phyloP scores from a whole-genome alignment of 176 grass and related monocot species.

The Elymus sibiricus region DNA sequence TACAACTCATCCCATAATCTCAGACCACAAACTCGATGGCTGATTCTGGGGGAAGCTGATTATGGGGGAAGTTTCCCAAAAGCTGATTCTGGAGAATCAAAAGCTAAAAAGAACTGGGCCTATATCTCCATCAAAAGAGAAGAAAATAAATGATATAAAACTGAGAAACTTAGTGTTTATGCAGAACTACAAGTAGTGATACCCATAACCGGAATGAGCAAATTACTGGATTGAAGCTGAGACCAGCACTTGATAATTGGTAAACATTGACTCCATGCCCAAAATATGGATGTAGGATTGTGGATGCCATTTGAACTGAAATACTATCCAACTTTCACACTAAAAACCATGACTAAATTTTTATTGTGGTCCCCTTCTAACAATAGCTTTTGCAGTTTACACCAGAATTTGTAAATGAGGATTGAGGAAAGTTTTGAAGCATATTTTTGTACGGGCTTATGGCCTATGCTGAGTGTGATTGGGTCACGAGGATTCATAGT shows the following conservation, averaged over 20 bases:
- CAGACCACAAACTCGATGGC: no score
- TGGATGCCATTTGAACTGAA: background rate
- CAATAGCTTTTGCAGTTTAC: background rate
- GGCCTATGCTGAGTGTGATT: background rate
- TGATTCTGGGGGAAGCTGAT: no score
- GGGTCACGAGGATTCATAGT: background rate
- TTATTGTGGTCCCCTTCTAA: background rate
- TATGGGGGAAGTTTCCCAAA: no score
- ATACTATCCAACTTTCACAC: background rate
- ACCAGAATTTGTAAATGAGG: background rate
- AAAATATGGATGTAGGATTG: no score
- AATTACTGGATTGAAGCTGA: background rate
- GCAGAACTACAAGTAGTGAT: no score
- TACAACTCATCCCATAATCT: no score
- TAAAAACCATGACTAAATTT: background rate
- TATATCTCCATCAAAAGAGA: background rate
- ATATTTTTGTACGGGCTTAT: background rate
- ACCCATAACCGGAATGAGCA: no score
- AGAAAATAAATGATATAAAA: background rate
- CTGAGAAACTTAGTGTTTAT: background rate
- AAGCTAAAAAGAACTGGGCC: background rate
- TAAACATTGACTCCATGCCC: no score
- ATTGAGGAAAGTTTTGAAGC: background rate
- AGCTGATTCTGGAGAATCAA: no score
- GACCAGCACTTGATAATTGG: no score